phyloP scores from a whole-genome alignment of 257 asterid species.

The Lavandula angustifolia region DNA sequence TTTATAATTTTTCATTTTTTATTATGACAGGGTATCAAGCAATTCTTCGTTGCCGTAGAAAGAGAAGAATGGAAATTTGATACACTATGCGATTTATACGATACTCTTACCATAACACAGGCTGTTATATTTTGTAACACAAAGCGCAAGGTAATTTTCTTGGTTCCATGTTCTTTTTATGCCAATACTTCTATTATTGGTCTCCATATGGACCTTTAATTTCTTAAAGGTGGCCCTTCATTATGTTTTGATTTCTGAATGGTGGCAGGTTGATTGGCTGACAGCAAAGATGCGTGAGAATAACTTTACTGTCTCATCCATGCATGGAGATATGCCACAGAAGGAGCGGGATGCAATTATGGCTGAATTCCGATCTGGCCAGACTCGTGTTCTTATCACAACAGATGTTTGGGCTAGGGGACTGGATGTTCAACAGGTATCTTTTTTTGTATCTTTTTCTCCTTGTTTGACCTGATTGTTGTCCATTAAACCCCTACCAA shows the following conservation, averaged over 20 bases:
- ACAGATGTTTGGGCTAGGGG: conserved; percentile 99
- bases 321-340: conserved; percentile 99
- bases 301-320: conserved; percentile 90
- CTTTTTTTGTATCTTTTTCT: neutral
- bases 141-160: conserved; percentile 69
- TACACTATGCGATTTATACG: conserved; percentile 89
- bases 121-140: conserved; percentile 97
- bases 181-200: neutral
- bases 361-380: conserved; percentile 81
- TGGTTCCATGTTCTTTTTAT: conserved; percentile 5
- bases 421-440: conserved; percentile 96
- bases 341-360: conserved; percentile 93
- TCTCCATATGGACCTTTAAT: neutral
- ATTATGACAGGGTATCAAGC: conserved; percentile 82
- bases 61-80: conserved; percentile 96
- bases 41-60: conserved; percentile 92
- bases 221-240: neutral
- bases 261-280: conserved; percentile 84
- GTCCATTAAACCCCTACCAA: neutral
- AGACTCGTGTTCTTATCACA: conserved; percentile 90
- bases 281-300: conserved; percentile 85
- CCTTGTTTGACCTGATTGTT: conserved; percentile 7
- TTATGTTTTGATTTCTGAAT: conserved; percentile 3
- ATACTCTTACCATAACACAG: conserved; percentile 91
- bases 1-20: neutral